phyloP scores from a whole-genome alignment of 192 early-diverging fungal species.

The Entrophospora sp. region DNA sequence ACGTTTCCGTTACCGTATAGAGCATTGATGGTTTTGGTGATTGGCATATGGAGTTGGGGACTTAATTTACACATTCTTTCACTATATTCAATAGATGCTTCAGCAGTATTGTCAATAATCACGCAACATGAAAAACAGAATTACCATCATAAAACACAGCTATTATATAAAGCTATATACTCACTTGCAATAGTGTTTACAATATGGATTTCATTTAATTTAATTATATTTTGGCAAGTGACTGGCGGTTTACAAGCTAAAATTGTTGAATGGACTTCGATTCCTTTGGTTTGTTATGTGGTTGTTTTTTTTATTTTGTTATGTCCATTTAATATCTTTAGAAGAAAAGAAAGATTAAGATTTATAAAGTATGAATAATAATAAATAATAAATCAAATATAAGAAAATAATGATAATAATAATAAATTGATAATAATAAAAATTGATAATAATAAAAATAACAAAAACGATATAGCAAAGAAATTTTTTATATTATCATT shows the following conservation, averaged over 20 bases:
- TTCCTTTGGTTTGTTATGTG: conserved; percentile 40
- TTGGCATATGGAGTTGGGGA: conserved; percentile 54
- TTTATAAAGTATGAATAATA: conserved; percentile 55
- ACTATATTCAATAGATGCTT: conserved; percentile 35
- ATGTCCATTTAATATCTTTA: conserved; percentile 37
- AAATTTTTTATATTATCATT: too few species aligned
- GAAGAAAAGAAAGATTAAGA: conserved; percentile 40
- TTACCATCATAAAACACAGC: neutral
- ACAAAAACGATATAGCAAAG: too few species aligned
- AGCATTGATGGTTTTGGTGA: conserved; percentile 37
- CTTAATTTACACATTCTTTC: conserved; percentile 42
- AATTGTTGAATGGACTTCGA: conserved; percentile 24
- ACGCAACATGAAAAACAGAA: conserved; percentile 17
- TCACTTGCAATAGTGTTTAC: conserved; percentile 33
- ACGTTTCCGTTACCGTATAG: conserved; percentile 40
- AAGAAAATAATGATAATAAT: too few species aligned
- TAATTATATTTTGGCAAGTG: conserved; percentile 38
- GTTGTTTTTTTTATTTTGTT: conserved; percentile 31
- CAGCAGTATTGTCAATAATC: conserved; percentile 29
- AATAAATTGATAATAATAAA: too few species aligned
- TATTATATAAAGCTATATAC: conserved; percentile 34
- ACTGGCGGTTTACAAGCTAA: conserved; percentile 21
- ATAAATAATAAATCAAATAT: too few species aligned
- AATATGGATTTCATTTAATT: conserved; percentile 33
- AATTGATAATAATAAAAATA: too few species aligned